Evolutionary conservation across 1,139 yeast species (phyloP), one percentile per base, ranked within the genome.

Genomic region (Geotrichum histeridarum): DNA sequence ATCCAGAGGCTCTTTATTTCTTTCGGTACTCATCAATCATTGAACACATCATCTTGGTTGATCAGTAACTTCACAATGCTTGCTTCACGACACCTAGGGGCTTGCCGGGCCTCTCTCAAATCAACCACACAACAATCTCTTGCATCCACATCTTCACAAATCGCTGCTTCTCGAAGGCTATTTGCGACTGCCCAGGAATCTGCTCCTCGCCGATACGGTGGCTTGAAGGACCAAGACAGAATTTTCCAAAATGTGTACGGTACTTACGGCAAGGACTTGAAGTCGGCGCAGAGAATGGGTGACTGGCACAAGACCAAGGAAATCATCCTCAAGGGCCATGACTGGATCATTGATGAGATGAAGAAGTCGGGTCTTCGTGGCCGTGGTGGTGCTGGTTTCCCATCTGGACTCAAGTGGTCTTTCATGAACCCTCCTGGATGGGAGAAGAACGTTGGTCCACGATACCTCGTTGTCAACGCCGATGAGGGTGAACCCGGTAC

Each of bases 401-500:
- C 95, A 52, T 82, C 90, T 30, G 95, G 95, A 48, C 78, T 87
- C 66, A 87, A 87, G 72, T 87, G 94, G 94, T 85, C 94, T 15
- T 87, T 87, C 68, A 87, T 87, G 95, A 87, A 87, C 73, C 95
- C 95, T 53, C 95, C 95, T 52, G 93, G 93, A 59, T 87, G 95
- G 95, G 94, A 87, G 63, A 87, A 86, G 70, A 86, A 86, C 70
- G 74, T 72, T 15, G 95, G 95, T 27, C 93, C 95, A 59, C 80
- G 95, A 70, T 87, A 87, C 69, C 77, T 87, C 61, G 94, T 87
- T 50, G 90, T 87, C 65, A 87, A 87, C 71, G 95, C 95, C 57
- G 95, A 88, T 76, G 95, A 87, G 73, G 95, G 95, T 66, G 95
- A 87, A 71, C 95, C 95, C 17, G 95, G 95, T 61, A 87, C 95